Conservation (phyloP, 192 early-diverging fungal genomes). For the Martensiomyces pterosporus region DNA sequence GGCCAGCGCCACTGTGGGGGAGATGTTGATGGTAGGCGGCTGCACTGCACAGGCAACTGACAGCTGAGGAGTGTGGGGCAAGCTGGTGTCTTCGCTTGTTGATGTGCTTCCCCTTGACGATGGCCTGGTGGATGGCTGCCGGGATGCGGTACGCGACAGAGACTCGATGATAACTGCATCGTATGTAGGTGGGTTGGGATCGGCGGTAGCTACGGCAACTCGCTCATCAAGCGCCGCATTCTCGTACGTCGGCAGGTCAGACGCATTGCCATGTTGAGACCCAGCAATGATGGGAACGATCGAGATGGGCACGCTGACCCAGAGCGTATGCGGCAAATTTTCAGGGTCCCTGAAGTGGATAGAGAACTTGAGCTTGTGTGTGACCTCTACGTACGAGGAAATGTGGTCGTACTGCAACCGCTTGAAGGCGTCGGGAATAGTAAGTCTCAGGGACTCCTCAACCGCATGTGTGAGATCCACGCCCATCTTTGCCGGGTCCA, state of each 20-base stretch:
- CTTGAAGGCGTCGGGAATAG: conserved; percentile 22
- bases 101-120: neutral
- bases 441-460: conserved; percentile 28
- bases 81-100: neutral
- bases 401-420: conserved; percentile 49
- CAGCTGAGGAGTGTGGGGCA: too few relatives aligned
- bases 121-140: neutral
- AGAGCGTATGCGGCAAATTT: conserved; percentile 30
- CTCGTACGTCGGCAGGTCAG: conserved; percentile 40
- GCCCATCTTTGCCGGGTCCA: too few relatives aligned
- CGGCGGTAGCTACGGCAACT: conserved; percentile 18
- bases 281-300: conserved; percentile 37
- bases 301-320: conserved; percentile 47
- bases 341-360: conserved; percentile 43
- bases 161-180: conserved; percentile 23
- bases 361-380: conserved; percentile 47
- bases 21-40: neutral
- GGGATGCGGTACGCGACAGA: conserved; percentile 3
- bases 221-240: conserved; percentile 35
- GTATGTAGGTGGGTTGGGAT: conserved; percentile 37
- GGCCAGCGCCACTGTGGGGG: neutral
- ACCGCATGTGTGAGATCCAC: conserved; percentile 30
- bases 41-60: neutral
- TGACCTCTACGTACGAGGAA: conserved; percentile 42
- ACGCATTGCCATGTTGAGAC: conserved; percentile 4